phyloP scores from a whole-genome alignment of 192 early-diverging fungal species.

The Geranomyces michiganensis region DNA sequence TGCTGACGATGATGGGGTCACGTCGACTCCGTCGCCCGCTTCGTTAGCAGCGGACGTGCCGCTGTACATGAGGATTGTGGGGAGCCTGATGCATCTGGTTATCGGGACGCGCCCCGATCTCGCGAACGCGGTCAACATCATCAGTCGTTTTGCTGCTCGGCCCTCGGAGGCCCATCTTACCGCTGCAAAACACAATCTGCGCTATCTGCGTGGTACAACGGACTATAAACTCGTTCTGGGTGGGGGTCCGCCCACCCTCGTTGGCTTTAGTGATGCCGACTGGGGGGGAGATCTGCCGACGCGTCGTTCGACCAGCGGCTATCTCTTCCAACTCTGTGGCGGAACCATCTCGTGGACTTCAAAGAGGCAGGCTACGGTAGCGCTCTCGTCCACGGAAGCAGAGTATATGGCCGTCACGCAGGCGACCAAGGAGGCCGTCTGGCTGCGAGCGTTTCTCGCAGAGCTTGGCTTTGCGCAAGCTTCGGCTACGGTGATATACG shows the following conservation, averaged over 20 bases:
- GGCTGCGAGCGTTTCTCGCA: constrained; percentile 5
- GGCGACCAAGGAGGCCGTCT: constrained; percentile 24
- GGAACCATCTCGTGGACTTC: constrained; percentile 9
- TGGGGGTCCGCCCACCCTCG: not conserved
- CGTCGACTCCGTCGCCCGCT: too few species aligned
- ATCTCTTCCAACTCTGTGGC: not conserved
- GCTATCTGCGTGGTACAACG: not conserved
- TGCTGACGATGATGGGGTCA: too few species aligned
- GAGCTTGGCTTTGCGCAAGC: not conserved
- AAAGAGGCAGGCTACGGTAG: constrained; percentile 6
- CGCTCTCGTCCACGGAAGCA: constrained; percentile 27
- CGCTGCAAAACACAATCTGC: constrained; percentile 4
- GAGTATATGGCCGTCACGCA: constrained; percentile 20
- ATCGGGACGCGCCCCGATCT: too few species aligned
- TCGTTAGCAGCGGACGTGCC: too few species aligned
- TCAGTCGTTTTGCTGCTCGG: not conserved
- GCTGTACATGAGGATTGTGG: too few species aligned
- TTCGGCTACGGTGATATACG: too few species aligned
- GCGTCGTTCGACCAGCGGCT: constrained; percentile 12
- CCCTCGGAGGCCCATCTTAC: constrained; percentile 1
- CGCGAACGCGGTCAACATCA: too few species aligned
- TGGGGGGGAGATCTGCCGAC: constrained; percentile 23
- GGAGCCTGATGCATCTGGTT: too few species aligned
- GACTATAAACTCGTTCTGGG: not conserved
- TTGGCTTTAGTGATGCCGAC: constrained; percentile 22